A percentile compares a stretch with the other conserved stretches of the same genome.
phyloP scores from a whole-genome alignment of 768 basidiomycete species.

The Mycena kentingensis region DNA sequence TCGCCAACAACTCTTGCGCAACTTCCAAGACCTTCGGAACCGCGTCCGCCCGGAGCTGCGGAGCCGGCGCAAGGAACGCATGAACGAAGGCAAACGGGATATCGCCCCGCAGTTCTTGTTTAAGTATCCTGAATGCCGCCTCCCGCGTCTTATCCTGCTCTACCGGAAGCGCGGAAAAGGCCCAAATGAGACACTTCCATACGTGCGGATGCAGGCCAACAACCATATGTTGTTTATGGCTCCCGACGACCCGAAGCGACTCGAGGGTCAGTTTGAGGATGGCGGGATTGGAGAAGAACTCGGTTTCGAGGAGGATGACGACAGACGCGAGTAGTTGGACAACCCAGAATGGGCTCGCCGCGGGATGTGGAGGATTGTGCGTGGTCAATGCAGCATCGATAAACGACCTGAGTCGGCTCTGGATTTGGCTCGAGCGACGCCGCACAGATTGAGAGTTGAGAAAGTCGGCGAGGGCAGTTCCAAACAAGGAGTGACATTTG shows the following conservation, averaged over 20 bases:
- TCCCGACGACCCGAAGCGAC: constrained; percentile 34
- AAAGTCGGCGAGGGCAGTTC: constrained; percentile 9
- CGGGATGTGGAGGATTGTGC: constrained; percentile 21
- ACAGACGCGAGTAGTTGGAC: constrained; percentile 46
- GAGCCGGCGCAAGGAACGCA: constrained; percentile 37
- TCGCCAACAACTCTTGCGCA: constrained; percentile 40
- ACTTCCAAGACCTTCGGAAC: constrained; percentile 40
- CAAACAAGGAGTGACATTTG: constrained; percentile 11
- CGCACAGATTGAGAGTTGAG: constrained; percentile 11
- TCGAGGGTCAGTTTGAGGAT: constrained; percentile 41
- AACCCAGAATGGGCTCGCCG: constrained; percentile 45
- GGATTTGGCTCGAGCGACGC: constrained; percentile 2
- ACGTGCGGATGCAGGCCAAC: constrained; percentile 43
- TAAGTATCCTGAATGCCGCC: constrained; percentile 44
- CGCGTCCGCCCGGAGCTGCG: constrained; percentile 20
- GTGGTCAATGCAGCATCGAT: constrained; percentile 32
- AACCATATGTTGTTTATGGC: constrained; percentile 37
- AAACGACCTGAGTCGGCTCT: constrained; percentile 27
- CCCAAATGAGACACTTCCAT: constrained; percentile 62
- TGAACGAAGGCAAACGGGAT: constrained; percentile 45
- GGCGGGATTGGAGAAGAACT: constrained; percentile 43
- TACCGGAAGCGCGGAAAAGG: constrained; percentile 44
- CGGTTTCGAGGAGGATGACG: constrained; percentile 46
- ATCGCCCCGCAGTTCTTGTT: constrained; percentile 48
- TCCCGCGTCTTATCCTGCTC: constrained; percentile 31